A percentile compares a stretch with the other conserved stretches of the same genome.
phyloP scores from a whole-genome alignment of 2,329 filamentous ascomycete genomes.

The Coniochaeta ligniaria region DNA sequence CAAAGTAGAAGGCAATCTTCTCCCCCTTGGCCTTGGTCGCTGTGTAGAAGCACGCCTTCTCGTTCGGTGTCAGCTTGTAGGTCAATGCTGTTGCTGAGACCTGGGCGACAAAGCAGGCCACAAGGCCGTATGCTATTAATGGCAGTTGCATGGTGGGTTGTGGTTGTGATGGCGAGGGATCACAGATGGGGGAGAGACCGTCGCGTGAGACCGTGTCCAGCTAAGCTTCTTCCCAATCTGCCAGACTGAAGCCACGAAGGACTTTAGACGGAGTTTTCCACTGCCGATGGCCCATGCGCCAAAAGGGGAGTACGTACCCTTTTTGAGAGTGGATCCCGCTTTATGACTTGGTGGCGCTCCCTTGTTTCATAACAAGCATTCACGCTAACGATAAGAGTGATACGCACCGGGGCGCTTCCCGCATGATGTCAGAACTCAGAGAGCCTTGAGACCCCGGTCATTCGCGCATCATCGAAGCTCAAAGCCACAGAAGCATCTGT shows the following conservation, averaged over 20 bases:
- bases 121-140: slow-evolving; percentile 55
- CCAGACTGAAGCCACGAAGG: neutral
- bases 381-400: neutral
- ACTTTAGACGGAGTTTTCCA: slow-evolving; percentile 11
- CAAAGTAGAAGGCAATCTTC: slow-evolving; percentile 98
- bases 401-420: neutral
- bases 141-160: slow-evolving; percentile 56
- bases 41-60: slow-evolving; percentile 93
- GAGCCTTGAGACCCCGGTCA: neutral
- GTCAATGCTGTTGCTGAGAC: slow-evolving; percentile 86
- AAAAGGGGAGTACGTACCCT: neutral
- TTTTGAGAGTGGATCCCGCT: too few relatives aligned
- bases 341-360: too few relatives aligned
- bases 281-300: slow-evolving; percentile 3
- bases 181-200: neutral
- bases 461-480: neutral
- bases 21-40: slow-evolving; percentile 68
- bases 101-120: slow-evolving; percentile 64
- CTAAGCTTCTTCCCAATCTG: neutral
- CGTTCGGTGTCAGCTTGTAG: slow-evolving; percentile 83
- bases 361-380: neutral
- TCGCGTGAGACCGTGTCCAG: neutral
- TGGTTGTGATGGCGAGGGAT: slow-evolving; percentile 8
- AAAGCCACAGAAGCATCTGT: neutral
- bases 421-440: neutral